phyloP scores from a whole-genome alignment of 1,139 yeast genomes.

The Waltiozyma sp. region DNA sequence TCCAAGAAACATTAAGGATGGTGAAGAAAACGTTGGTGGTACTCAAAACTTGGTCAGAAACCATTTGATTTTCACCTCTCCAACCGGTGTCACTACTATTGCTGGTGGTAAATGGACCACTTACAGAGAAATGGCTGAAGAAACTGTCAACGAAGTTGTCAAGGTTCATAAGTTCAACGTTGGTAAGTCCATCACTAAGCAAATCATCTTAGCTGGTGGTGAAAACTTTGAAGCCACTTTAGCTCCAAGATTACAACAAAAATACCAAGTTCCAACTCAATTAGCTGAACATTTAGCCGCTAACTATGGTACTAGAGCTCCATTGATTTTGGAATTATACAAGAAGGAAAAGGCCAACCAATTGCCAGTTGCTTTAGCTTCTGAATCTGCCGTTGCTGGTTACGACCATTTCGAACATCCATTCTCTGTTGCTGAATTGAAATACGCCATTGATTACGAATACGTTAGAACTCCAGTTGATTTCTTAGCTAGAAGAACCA shows the following conservation, averaged over 20 bases:
- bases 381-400: conserved; percentile 20
- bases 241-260: conserved; percentile 73
- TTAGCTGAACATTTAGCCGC: conserved; percentile 76
- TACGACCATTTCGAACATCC: conserved; percentile 60
- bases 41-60: conserved; percentile 87
- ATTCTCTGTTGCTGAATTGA: conserved; percentile 84
- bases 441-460: conserved; percentile 73
- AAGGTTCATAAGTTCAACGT: conserved; percentile 32
- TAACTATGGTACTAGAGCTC: conserved; percentile 87
- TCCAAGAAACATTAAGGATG: conserved; percentile 42
- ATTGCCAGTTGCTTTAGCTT: conserved; percentile 54
- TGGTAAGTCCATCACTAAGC: conserved; percentile 54
- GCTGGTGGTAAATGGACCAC: conserved; percentile 99
- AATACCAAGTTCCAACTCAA: conserved; percentile 59
- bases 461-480: conserved; percentile 83
- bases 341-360: conserved; percentile 40
- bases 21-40: conserved; percentile 24
- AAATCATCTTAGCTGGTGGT: conserved; percentile 65
- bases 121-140: conserved; percentile 95
- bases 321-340: conserved; percentile 61
- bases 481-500: conserved; percentile 86
- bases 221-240: conserved; percentile 59
- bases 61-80: conserved; percentile 67
- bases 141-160: conserved; percentile 72
- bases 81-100: conserved; percentile 71